Evolutionary conservation across 495 filamentous ascomycete genomes (phyloP).

Genomic region (Hyaloscypha bicolor): DNA sequence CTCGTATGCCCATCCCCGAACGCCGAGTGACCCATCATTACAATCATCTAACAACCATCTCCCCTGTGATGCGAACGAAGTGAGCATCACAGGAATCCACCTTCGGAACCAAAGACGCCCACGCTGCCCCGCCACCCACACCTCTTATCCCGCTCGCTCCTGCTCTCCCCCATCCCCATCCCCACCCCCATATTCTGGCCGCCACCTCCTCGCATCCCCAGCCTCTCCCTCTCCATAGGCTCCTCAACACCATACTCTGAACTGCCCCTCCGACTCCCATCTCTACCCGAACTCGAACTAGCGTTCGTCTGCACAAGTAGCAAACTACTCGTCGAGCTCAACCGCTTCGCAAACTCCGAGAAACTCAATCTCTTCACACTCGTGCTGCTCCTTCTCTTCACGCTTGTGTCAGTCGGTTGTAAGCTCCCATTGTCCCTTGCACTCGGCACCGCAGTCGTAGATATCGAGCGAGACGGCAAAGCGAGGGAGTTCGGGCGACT

Average conservation of each 20-base stretch:
- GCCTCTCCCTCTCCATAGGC: conserved; percentile 10
- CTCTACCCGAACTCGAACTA: conserved; percentile 23
- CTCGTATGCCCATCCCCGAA: too few species aligned
- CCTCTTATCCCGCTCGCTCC: conserved; percentile 23
- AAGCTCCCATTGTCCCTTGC: conserved; percentile 11
- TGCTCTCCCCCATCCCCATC: background rate
- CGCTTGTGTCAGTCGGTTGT: conserved; percentile 15
- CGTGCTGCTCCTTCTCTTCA: conserved; percentile 48
- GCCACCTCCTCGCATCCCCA: background rate
- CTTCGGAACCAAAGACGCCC: conserved; percentile 33
- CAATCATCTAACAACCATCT: conserved; percentile 9
- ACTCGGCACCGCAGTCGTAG: conserved; percentile 23
- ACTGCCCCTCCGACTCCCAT: conserved; percentile 37
- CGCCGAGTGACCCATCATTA: background rate
- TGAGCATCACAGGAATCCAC: conserved; percentile 33
- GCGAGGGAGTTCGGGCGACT: conserved; percentile 27
- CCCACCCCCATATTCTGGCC: background rate
- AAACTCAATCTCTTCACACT: conserved; percentile 53
- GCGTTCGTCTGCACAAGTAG: conserved; percentile 55
- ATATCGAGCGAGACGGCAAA: conserved; percentile 28
- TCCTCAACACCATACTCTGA: conserved; percentile 50
- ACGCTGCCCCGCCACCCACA: conserved; percentile 35
- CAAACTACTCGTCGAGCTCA: conserved; percentile 53
- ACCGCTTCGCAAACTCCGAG: conserved; percentile 54
- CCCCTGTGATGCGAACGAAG: too few species aligned